A percentile compares a stretch with the other conserved stretches of the same genome.
These are phyloP conservation scores for Pseudocercospora fuligena DNA, from an alignment of 2,329 filamentous ascomycete species.

Conservation along the genomic window DNA sequence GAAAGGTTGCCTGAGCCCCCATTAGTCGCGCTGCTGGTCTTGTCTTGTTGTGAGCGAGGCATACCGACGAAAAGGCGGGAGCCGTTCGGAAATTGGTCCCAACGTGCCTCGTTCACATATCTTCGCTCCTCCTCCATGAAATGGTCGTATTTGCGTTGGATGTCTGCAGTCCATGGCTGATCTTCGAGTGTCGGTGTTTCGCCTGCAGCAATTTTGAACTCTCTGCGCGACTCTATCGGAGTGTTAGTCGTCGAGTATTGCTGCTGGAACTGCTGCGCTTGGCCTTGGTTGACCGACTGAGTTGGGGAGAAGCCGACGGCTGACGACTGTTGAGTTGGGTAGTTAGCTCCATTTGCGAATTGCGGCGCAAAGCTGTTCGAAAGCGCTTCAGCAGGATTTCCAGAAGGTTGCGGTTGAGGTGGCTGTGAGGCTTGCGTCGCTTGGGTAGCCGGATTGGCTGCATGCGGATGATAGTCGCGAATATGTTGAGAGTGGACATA, in stretches of 20 bases:
- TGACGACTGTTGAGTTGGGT: slow-evolving; percentile 19
- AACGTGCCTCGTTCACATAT: slow-evolving; percentile 77
- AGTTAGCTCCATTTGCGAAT: slow-evolving; percentile 7
- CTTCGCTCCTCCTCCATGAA: slow-evolving; percentile 75
- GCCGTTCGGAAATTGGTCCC: slow-evolving; percentile 78
- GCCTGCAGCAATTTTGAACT: slow-evolving; percentile 37
- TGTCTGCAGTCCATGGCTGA: slow-evolving; percentile 59
- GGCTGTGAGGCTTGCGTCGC: slow-evolving; percentile 29
- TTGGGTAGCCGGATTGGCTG: slow-evolving; percentile 43
- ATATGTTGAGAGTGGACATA: slow-evolving; percentile 56
- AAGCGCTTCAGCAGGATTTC: slow-evolving; percentile 30
- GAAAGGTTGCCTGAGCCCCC: slow-evolving; percentile 75
- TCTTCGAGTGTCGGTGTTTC: slow-evolving; percentile 50
- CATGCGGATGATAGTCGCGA: slow-evolving; percentile 56
- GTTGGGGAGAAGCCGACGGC: not conserved
- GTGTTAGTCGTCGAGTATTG: slow-evolving; percentile 17
- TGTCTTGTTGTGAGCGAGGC: slow-evolving; percentile 34
- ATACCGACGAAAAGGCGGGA: slow-evolving; percentile 82
- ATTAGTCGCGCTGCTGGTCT: slow-evolving; percentile 10
- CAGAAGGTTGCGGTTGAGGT: slow-evolving; percentile 32
- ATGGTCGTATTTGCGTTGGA: slow-evolving; percentile 71
- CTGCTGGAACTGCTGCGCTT: slow-evolving; percentile 11
- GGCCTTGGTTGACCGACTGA: slow-evolving; percentile 8
- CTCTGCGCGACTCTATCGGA: slow-evolving; percentile 37
- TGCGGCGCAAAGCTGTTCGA: slow-evolving; percentile 27